Evolutionary conservation across 257 asterid genomes (phyloP).

Genomic region (Leptodermis oblonga): DNA sequence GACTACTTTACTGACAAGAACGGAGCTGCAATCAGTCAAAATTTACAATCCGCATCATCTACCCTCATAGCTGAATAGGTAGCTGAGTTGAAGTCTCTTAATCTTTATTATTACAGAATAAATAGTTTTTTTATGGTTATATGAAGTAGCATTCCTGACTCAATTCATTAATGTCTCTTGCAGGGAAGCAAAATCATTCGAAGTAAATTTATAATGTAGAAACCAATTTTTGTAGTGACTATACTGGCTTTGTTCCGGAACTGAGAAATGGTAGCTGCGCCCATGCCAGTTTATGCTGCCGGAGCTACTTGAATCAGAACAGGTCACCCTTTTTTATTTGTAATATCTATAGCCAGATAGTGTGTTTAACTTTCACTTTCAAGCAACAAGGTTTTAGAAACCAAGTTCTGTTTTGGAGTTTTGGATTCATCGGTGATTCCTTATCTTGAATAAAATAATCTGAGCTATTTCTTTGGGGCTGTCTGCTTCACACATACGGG

Average conservation of each 20-base stretch:
- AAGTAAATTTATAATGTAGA: neutral
- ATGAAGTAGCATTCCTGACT: neutral
- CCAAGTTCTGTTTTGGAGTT: neutral
- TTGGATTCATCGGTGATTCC: neutral
- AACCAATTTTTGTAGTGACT: neutral
- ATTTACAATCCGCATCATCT: slow-evolving; percentile 46
- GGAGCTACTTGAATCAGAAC: slow-evolving; percentile 3
- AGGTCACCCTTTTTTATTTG: slow-evolving; percentile 5
- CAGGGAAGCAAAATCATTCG: slow-evolving; percentile 2
- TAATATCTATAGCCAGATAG: neutral
- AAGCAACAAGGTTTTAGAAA: neutral
- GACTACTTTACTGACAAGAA: slow-evolving; percentile 55
- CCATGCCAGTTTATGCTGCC: slow-evolving; percentile 11
- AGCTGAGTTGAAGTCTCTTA: slow-evolving; percentile 1
- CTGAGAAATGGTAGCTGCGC: neutral
- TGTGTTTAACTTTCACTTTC: neutral
- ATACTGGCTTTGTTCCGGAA: neutral
- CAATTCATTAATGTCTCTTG: neutral
- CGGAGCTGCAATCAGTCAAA: slow-evolving; percentile 25
- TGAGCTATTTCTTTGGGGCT: neutral
- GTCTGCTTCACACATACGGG: neutral
- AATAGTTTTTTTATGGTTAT: neutral
- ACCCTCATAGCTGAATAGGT: slow-evolving; percentile 28
- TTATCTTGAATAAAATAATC: neutral
- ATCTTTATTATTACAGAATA: neutral